These are phyloP conservation scores for Stachybotrys elegans DNA, from an alignment of 2,329 filamentous ascomycete species.

Conservation along the genomic window DNA sequence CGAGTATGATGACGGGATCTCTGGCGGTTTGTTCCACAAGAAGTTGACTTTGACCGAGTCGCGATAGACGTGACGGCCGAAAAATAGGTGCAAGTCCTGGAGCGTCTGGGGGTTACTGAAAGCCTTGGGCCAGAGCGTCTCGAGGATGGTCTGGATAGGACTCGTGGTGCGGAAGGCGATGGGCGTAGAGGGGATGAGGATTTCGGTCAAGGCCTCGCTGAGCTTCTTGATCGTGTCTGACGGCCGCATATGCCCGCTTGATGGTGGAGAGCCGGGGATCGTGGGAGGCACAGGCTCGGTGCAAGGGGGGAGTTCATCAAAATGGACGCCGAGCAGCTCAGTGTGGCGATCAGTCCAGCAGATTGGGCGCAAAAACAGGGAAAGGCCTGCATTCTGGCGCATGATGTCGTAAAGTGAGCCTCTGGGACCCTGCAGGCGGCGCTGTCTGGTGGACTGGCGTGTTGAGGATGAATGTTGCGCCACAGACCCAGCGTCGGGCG, in stretches of 20 bases:
- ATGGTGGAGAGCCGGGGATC: constrained; percentile 26
- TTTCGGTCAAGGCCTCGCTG: constrained; percentile 36
- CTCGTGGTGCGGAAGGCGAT: constrained; percentile 30
- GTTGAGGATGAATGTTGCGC: not conserved
- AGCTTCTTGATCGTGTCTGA: constrained; percentile 37
- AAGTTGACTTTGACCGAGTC: constrained; percentile 42
- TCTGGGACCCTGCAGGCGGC: constrained; percentile 34
- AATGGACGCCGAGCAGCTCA: constrained; percentile 41
- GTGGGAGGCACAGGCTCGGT: constrained; percentile 33
- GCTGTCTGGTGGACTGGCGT: constrained; percentile 17
- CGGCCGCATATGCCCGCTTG: constrained; percentile 29
- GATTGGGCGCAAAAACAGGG: constrained; percentile 48
- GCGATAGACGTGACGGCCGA: constrained; percentile 39
- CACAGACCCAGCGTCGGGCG: not conserved
- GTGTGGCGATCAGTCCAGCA: constrained; percentile 51
- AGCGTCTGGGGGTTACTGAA: constrained; percentile 23
- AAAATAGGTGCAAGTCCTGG: constrained; percentile 44
- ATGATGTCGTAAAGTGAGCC: constrained; percentile 50
- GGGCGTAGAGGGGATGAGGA: constrained; percentile 29
- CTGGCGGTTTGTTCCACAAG: constrained; percentile 39
- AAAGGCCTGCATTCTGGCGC: constrained; percentile 38
- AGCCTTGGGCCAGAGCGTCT: constrained; percentile 36
- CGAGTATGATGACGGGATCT: constrained; percentile 19
- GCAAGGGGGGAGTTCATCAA: constrained; percentile 36
- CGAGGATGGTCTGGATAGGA: constrained; percentile 39